Evolutionary conservation across 495 filamentous ascomycete species (phyloP), one percentile per base, ranked within the genome.

Genomic region (Xylaria intraflava): DNA sequence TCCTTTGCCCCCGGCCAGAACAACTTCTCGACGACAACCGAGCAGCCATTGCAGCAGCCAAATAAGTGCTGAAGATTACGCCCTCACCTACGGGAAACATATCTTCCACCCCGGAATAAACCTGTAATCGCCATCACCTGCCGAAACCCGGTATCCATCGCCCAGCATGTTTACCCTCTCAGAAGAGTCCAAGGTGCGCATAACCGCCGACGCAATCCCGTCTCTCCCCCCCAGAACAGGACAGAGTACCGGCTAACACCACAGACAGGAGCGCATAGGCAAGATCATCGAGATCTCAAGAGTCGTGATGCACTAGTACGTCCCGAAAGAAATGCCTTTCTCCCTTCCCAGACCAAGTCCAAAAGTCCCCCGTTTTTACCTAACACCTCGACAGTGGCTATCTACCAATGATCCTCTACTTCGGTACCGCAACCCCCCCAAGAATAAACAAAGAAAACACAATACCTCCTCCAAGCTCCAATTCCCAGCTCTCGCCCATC

Each of bases 231-330:
- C 23, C 26, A 16, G 1, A 12, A n/a, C 39, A 33, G n/a, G 41
- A 50, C 14, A 51, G 27, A 48, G 50, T 20, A 33, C 50, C 29
- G 3, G 3, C 2, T 35, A 41, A 24, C 44, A 24, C 49, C 52
- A 47, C 53, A 36, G 51, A 64, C 57, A 96, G 93, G 93, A 98
- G 82, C 88, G 93, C 75, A 95, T 97, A 72, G 83, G 89, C 63
- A 90, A 88, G 74, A 78, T 96, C 67, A 89, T 98, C 64, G 93
- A 98, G 68, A 76, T 96, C 68, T 94, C 90, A 49, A 83, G 92
- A 55, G 83, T 97, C 58, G 89, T 89, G n/a, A 87, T 98, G 67
- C 93, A 98, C 76, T 98, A 97, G 91, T 95, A 82, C 43, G 82
- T 31, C n/a, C 17, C 27, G n/a, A n/a, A n/a, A 40, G 12, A 58